phyloP scores from a whole-genome alignment of 2,329 filamentous ascomycete genomes.

The Neurospora sp. region DNA sequence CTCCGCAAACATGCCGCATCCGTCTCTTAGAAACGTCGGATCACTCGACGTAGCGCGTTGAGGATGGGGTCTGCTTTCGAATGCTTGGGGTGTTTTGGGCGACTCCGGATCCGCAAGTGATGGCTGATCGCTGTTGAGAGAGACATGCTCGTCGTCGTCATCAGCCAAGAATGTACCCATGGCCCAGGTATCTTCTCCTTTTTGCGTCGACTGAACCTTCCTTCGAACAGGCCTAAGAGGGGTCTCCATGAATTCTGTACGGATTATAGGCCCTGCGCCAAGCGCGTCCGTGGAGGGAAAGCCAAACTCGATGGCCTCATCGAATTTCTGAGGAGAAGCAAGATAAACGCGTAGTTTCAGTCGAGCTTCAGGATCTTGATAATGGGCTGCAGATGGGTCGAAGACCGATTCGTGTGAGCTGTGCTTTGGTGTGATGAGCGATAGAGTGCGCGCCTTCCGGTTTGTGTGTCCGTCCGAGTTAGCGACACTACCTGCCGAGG shows the following conservation, averaged over 20 bases:
- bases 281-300: slow-evolving; percentile 58
- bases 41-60: slow-evolving; percentile 10
- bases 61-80: slow-evolving; percentile 29
- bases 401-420: slow-evolving; percentile 38
- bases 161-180: slow-evolving; percentile 48
- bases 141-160: slow-evolving; percentile 43
- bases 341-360: slow-evolving; percentile 79
- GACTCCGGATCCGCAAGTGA: slow-evolving; percentile 51
- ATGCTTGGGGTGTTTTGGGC: slow-evolving; percentile 43
- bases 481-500: slow-evolving; percentile 20
- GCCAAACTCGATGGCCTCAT: slow-evolving; percentile 88
- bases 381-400: slow-evolving; percentile 69
- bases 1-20: slow-evolving; percentile 24
- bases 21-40: slow-evolving; percentile 2
- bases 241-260: neutral
- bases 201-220: slow-evolving; percentile 16
- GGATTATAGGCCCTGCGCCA: slow-evolving; percentile 21
- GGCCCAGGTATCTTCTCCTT: slow-evolving; percentile 33
- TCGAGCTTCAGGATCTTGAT: slow-evolving; percentile 81
- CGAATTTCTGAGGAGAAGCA: slow-evolving; percentile 86
- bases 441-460: slow-evolving; percentile 46
- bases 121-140: slow-evolving; percentile 43
- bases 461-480: slow-evolving; percentile 28
- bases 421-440: slow-evolving; percentile 42
- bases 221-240: slow-evolving; percentile 10